phyloP scores from a whole-genome alignment of 2,329 filamentous ascomycete genomes.

The Aspergillus floridensis region DNA sequence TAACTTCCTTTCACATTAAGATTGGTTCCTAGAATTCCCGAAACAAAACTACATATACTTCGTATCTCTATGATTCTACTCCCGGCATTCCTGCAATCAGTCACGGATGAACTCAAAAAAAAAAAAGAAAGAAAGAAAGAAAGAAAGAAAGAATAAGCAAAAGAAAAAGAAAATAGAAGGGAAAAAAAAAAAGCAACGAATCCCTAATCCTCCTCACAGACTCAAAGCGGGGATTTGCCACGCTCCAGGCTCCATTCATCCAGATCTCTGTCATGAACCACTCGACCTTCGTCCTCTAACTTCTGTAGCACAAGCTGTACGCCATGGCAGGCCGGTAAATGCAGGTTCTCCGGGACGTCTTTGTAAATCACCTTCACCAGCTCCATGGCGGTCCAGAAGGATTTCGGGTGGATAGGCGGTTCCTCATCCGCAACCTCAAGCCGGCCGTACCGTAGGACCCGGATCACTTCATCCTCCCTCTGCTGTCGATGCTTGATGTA shows the following conservation, averaged over 20 bases:
- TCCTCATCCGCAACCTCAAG: conserved; percentile 31
- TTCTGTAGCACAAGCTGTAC: conserved; percentile 77
- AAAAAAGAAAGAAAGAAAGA: no score
- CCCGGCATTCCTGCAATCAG: not conserved
- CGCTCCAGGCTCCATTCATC: conserved; percentile 32
- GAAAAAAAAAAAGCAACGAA: no score
- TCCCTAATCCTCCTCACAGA: not conserved
- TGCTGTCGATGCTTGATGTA: conserved; percentile 80
- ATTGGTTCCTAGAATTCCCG: not conserved
- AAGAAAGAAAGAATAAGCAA: no score
- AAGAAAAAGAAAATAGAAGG: no score
- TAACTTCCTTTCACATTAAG: not conserved
- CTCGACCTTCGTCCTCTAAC: conserved; percentile 70
- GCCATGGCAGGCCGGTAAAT: conserved; percentile 71
- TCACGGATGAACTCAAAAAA: not conserved
- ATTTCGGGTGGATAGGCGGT: conserved; percentile 37
- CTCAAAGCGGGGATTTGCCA: conserved; percentile 33
- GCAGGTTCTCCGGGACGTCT: conserved; percentile 72
- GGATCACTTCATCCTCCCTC: conserved; percentile 74
- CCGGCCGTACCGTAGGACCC: conserved; percentile 54
- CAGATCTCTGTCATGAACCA: conserved; percentile 38
- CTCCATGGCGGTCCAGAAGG: conserved; percentile 68
- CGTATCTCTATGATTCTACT: not conserved
- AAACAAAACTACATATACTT: not conserved
- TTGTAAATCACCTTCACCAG: conserved; percentile 86